phyloP scores from a whole-genome alignment of 2,329 filamentous ascomycete genomes.

The Atkinsonella hypoxylon region DNA sequence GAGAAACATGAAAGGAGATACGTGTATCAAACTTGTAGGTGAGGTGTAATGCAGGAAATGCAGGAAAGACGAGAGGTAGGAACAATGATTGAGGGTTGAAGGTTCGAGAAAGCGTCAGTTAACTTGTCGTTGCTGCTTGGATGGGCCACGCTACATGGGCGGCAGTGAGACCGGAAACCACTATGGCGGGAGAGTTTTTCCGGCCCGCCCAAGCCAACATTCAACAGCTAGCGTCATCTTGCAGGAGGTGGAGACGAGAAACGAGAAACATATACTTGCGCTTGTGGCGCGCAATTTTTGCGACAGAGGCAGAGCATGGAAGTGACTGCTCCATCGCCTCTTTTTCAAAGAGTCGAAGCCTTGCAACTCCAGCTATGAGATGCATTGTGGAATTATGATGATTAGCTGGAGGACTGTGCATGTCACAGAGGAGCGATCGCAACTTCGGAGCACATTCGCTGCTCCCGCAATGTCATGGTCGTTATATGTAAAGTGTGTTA shows the following conservation, averaged over 20 bases:
- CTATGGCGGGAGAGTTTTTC: slow-evolving; percentile 16
- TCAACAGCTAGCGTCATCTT: background rate
- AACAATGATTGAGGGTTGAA: background rate
- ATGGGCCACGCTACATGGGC: slow-evolving; percentile 12
- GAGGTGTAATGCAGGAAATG: background rate
- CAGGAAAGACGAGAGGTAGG: background rate
- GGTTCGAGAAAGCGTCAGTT: slow-evolving; percentile 6
- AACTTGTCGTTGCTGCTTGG: slow-evolving; percentile 8
- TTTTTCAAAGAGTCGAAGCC: too few species aligned
- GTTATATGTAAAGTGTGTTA: too few species aligned
- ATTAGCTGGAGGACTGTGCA: too few species aligned
- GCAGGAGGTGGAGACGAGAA: background rate
- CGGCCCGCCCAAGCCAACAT: slow-evolving; percentile 10
- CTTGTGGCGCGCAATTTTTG: too few species aligned
- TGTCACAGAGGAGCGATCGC: too few species aligned
- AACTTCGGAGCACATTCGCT: background rate
- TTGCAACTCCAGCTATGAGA: too few species aligned
- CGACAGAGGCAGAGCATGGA: too few species aligned
- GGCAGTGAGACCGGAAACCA: slow-evolving; percentile 14
- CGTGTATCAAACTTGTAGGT: background rate
- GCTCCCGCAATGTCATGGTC: background rate
- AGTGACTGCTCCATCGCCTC: too few species aligned
- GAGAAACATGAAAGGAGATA: background rate
- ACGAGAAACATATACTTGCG: background rate
- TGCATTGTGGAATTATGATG: too few species aligned